Conservation (phyloP, 2,329 filamentous ascomycete genomes). For the Didymella keratinophila region DNA sequence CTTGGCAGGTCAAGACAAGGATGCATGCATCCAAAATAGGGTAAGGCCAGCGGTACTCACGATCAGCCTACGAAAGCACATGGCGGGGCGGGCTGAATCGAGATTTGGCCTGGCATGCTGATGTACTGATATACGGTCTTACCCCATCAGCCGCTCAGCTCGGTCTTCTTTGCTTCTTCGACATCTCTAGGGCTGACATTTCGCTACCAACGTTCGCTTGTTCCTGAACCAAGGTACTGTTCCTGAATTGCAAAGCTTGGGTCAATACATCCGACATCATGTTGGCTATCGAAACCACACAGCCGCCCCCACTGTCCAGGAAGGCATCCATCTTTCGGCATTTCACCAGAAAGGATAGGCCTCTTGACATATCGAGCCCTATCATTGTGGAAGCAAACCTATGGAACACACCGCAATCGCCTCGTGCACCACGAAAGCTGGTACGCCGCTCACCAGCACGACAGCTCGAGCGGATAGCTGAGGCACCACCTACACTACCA, state of each 20-base stretch:
- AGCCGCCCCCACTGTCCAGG: constrained; percentile 17
- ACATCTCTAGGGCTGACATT: constrained; percentile 6
- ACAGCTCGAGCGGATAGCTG: background rate
- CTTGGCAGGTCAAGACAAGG: constrained; percentile 17
- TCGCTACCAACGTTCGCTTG: constrained; percentile 11
- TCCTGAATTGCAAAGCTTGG: background rate
- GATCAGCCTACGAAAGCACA: constrained; percentile 9
- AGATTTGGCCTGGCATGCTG: constrained; percentile 3
- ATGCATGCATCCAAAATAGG: background rate
- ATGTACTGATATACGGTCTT: constrained; percentile 16
- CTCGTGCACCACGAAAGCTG: constrained; percentile 16
- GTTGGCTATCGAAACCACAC: constrained; percentile 24
- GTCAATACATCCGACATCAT: constrained; percentile 14
- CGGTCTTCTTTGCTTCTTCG: background rate
- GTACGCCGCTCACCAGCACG: constrained; percentile 16
- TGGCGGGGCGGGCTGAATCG: constrained; percentile 15
- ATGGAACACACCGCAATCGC: constrained; percentile 2
- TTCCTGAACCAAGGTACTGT: constrained; percentile 10
- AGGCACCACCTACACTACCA: background rate
- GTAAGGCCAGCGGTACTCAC: constrained; percentile 2
- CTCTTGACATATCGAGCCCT: constrained; percentile 13
- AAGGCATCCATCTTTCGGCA: constrained; percentile 33
- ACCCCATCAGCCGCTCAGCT: constrained; percentile 11
- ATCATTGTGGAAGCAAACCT: constrained; percentile 10
- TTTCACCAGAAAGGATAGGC: constrained; percentile 24